Conservation (phyloP, 768 basidiomycete genomes). For the Boletales sp. region DNA sequence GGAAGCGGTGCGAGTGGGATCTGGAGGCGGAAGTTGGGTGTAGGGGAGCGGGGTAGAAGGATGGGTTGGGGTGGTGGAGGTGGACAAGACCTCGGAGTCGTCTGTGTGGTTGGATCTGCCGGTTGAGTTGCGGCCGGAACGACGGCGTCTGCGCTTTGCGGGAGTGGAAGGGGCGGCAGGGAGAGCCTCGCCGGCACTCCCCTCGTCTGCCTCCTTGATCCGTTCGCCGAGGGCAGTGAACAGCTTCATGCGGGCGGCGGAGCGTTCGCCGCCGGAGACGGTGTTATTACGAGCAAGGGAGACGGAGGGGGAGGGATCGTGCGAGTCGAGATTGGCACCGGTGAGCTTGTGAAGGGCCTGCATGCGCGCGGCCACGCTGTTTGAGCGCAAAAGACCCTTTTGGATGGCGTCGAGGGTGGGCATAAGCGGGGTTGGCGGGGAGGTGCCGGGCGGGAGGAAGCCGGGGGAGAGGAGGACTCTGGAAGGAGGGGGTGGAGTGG, state of each 20-base stretch:
- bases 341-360: constrained; percentile 84
- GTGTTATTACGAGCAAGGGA: constrained; percentile 68
- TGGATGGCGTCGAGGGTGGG: constrained; percentile 79
- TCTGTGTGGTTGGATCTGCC: constrained; percentile 42
- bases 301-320: constrained; percentile 39
- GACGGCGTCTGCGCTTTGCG: constrained; percentile 54
- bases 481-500: constrained; percentile 41
- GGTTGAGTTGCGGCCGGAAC: constrained; percentile 42
- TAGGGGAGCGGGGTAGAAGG: constrained; percentile 49
- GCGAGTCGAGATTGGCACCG: constrained; percentile 59
- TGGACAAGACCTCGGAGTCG: constrained; percentile 40
- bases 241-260: constrained; percentile 66
- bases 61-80: constrained; percentile 57
- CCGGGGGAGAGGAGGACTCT: constrained; percentile 40
- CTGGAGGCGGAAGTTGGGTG: constrained; percentile 26
- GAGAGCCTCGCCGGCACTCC: constrained; percentile 58
- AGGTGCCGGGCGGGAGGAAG: constrained; percentile 52
- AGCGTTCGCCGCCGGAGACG: constrained; percentile 76
- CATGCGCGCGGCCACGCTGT: constrained; percentile 79
- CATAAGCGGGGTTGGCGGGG: constrained; percentile 57
- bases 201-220: constrained; percentile 59
- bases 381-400: constrained; percentile 80
- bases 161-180: constrained; percentile 38
- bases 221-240: constrained; percentile 59
- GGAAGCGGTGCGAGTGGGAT: constrained; percentile 25